These are phyloP conservation scores for Eimeria acervulina DNA, from an alignment of 169 alveolate species.

Conservation along the genomic window DNA sequence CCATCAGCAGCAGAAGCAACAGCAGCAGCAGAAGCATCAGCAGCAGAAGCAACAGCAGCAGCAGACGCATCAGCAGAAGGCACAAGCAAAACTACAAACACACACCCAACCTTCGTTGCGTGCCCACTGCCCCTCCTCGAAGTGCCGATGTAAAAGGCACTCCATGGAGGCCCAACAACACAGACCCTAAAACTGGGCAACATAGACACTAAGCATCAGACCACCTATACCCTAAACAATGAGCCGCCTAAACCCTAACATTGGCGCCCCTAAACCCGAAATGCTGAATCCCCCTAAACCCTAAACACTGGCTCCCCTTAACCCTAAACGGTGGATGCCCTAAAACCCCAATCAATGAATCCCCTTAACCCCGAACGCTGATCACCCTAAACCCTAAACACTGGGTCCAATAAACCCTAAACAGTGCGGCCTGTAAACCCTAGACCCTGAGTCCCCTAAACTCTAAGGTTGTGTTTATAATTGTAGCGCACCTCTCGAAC, in stretches of 20 bases:
- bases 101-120: not conserved
- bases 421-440: not conserved
- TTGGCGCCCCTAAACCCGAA: not conserved
- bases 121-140: not conserved
- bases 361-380: not conserved
- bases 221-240: not conserved
- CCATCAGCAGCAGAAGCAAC: not conserved
- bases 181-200: not conserved
- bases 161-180: not conserved
- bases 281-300: not conserved
- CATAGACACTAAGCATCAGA: not conserved
- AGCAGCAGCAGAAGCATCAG: not conserved
- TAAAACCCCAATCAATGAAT: not conserved
- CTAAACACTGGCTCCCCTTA: not conserved
- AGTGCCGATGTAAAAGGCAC: not conserved
- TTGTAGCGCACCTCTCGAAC: conserved; percentile 67
- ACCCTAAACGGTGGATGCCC: not conserved
- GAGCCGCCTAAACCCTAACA: not conserved
- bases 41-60: not conserved
- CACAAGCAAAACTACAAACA: not conserved
- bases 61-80: not conserved
- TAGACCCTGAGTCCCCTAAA: not conserved
- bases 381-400: not conserved
- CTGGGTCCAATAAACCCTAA: not conserved
- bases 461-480: not conserved